Evolutionary conservation across 2,329 filamentous ascomycete genomes (phyloP).

Genomic region (Pseudopyricularia javanii): DNA sequence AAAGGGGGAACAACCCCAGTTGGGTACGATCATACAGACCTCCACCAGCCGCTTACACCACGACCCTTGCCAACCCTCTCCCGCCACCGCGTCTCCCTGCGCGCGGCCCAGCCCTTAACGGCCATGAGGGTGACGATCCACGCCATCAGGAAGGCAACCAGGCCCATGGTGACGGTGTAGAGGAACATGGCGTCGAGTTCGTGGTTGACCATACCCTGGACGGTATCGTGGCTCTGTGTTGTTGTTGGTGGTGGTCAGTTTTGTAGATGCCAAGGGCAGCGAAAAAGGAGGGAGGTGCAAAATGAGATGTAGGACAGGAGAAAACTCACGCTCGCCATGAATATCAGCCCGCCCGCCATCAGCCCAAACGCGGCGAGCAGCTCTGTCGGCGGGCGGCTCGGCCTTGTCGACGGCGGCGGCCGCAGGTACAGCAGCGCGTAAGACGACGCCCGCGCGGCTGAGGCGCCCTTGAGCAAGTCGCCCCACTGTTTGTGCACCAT

Average conservation of each 20-base stretch:
- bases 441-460: conserved; percentile 64
- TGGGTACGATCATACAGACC: too few relatives aligned
- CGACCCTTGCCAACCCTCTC: background rate
- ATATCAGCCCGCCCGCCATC: conserved; percentile 76
- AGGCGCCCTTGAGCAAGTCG: conserved; percentile 67
- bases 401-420: conserved; percentile 68
- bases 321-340: conserved; percentile 72
- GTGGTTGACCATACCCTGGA: conserved; percentile 65
- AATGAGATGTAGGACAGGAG: background rate
- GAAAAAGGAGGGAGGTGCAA: background rate
- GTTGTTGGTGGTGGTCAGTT: too few relatives aligned
- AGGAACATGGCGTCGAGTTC: conserved; percentile 83
- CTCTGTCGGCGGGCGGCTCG: conserved; percentile 80
- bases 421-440: conserved; percentile 71
- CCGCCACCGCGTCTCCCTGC: conserved; percentile 13
- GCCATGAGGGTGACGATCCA: conserved; percentile 70
- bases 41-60: background rate
- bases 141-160: conserved; percentile 74
- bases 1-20: too few relatives aligned
- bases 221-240: conserved; percentile 57
- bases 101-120: conserved; percentile 75
- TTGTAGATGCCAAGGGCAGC: too few relatives aligned
- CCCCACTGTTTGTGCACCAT: conserved; percentile 97
- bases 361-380: conserved; percentile 79
- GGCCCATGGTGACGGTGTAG: conserved; percentile 77